Base-by-base conservation (phyloP, 108 stramenopile genomes). In the Licmophora abbreviata region DNA sequence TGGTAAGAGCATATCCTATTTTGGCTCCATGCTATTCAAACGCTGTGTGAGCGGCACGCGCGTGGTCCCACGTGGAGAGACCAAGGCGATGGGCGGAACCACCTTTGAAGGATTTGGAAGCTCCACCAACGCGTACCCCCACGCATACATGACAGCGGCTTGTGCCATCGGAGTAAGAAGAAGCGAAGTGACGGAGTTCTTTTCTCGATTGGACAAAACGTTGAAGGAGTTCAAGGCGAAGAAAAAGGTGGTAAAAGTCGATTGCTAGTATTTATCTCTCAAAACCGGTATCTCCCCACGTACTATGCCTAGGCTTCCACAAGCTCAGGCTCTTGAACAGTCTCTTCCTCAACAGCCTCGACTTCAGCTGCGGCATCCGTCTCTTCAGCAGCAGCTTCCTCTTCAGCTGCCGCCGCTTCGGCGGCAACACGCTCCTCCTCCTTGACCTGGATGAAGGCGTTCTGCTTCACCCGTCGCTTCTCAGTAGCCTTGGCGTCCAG, bases 1-100 rank as follows among this genome's bases (percentile, higher is more conserved):
- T 21, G 79, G 58, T 22, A 68, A 68, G 29, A 57, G 69, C 14
- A 67, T 83, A 45, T 85, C 95, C 12, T 71, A 72, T 48, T 86
- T 99, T 53, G 99, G 99, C 27, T 83, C 95, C 24, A 97, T 98
- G 95, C 73, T 99, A 15, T 99, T 98, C 60, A 87, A 77, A 21
- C 80, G 99, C 2, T 94, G 95, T 56, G 94, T 99, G 5, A 93
- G 92, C 27, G 99, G 99, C 14, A 87, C 87, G 17, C 60, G 92
- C 1, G 78, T 93, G 10, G 76, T 93, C 34, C 74, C 88, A 2
- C 61, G 69, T 4, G 59, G 44, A 24, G 61, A 73, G 49, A 44
- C 36, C 7, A 85, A 88, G 60, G 51, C 36, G 1, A 85, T 93
- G 54, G 79, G 76, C 15, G 81, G 79, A 3, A 54, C 75, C 29